Evolutionary conservation across 176 grass and related monocot genomes (phyloP), one percentile per base, ranked within the genome.

Genomic region (Oryza nivara): DNA sequence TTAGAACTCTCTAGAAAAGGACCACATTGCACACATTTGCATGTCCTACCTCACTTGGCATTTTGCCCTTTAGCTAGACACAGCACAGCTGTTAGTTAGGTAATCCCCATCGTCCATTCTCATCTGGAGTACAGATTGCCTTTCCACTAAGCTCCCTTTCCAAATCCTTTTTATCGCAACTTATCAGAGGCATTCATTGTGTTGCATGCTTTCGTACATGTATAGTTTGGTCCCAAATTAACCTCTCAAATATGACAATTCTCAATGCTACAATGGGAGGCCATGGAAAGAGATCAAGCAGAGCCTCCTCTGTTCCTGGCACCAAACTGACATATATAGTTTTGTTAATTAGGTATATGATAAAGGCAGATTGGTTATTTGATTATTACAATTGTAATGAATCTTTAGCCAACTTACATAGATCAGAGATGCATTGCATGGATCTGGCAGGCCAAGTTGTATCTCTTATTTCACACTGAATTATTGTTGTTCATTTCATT

Each of bases 141-240:
- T 77, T 70, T 77, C 65, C 35, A 75, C 81, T 40, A 28, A 43
- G 12, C 7, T 44, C 46, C 6, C 14, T 41, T 68, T 85, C 16
- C 32, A n/a, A 58, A 43, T 0, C 54, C 54, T 58, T 58, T 58
- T 58, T 52, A 19, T 58, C 54, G 17, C 17, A 58, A 20, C 54
- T 15, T 58, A 58, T 58, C 48, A 26, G 20, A 43, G 10, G 13
- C 9, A 52, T 36, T 46, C 49, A 6, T 52, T 5, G 49, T 52
- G 49, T 52, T 52, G 49, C 14, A 17, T 15, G 49, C 49, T 52
- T 17, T 52, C 49, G 14, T 52, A 16, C 0, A 13, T 47, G 5
- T 44, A 73, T 49, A 11, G 46, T 30, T 74, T 14, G 71, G 41
- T 26, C 41, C 5, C 68, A 11, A n/a, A 58, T 58, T 58, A 58